phyloP scores from a whole-genome alignment of 2,329 filamentous ascomycete species.

The Chrysoporthe cubensis region DNA sequence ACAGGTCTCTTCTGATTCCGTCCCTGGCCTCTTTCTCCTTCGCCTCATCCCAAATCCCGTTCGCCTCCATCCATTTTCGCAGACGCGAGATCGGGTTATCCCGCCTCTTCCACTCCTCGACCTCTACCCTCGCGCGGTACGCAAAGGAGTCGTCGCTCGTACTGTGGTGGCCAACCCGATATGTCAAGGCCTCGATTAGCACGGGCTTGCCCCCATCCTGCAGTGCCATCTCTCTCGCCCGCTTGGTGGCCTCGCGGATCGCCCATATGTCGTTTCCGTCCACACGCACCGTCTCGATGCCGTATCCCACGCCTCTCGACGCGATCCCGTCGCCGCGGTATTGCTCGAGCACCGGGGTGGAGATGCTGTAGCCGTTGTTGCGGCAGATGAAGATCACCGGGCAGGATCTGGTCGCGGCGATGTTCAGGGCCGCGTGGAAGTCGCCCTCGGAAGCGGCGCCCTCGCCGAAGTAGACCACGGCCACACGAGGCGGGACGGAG shows the following conservation, averaged over 20 bases:
- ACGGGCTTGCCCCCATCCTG: constrained; percentile 80
- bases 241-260: constrained; percentile 69
- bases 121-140: constrained; percentile 89
- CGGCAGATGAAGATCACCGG: constrained; percentile 80
- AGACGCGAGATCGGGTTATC: constrained; percentile 44
- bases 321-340: constrained; percentile 84
- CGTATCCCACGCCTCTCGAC: constrained; percentile 75
- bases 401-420: constrained; percentile 76
- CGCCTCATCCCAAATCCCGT: constrained; percentile 81
- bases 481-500: constrained; percentile 62
- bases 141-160: constrained; percentile 97
- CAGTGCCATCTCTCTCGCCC: constrained; percentile 78
- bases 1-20: constrained; percentile 57
- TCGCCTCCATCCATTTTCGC: constrained; percentile 76
- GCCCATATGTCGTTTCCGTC: constrained; percentile 85
- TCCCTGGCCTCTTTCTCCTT: constrained; percentile 65
- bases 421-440: constrained; percentile 81
- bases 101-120: constrained; percentile 77
- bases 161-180: constrained; percentile 94
- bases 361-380: constrained; percentile 84
- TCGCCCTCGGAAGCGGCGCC: constrained; percentile 81
- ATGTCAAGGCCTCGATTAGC: constrained; percentile 94
- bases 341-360: constrained; percentile 77
- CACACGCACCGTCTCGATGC: constrained; percentile 81
- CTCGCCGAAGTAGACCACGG: constrained; percentile 80